Evolutionary conservation across 225 moss, liverwort and hornwort genomes (phyloP), one percentile per base, ranked within the genome.

Genomic region (Antitrichia curtipendula): DNA sequence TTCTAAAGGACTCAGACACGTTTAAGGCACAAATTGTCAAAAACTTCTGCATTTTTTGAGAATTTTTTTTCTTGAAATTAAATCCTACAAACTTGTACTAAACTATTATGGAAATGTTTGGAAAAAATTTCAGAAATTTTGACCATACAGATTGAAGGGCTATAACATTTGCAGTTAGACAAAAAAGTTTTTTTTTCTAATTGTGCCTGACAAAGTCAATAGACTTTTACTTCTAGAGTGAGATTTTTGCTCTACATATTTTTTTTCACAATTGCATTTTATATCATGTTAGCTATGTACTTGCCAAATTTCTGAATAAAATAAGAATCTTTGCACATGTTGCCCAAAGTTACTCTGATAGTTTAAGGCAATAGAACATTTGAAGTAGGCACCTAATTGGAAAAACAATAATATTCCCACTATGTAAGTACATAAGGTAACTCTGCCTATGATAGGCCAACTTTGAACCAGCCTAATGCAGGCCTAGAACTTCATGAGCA

Each of bases 401-500:
- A 28, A 71, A 27, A 43, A 25, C 2, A 27, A 38, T 13, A 8
- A 38, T 69, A 16, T 16, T 41, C 5, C 5, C 0, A 71, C 16
- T 3, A 70, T 25, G 5, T 0, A 0, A 5, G 4, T 25, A 12
- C 0, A 25, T n/a, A n/a, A n/a, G n/a, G n/a, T n/a, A n/a, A n/a
- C n/a, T n/a, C n/a, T n/a, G n/a, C n/a, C n/a, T n/a, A n/a, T n/a
- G n/a, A n/a, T n/a, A n/a, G n/a, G n/a, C n/a, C n/a, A n/a, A n/a
- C n/a, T n/a, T 45, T 45, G 45, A n/a, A n/a, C n/a, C n/a, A n/a
- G n/a, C n/a, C n/a, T n/a, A n/a, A n/a, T n/a, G n/a, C n/a, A n/a
- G n/a, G n/a, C n/a, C n/a, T n/a, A n/a, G n/a, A n/a, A n/a, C n/a
- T n/a, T n/a, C n/a, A n/a, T n/a, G n/a, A n/a, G n/a, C n/a, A n/a